Conservation (phyloP, 176 grass and related monocot genomes). For the Secale cereale region DNA sequence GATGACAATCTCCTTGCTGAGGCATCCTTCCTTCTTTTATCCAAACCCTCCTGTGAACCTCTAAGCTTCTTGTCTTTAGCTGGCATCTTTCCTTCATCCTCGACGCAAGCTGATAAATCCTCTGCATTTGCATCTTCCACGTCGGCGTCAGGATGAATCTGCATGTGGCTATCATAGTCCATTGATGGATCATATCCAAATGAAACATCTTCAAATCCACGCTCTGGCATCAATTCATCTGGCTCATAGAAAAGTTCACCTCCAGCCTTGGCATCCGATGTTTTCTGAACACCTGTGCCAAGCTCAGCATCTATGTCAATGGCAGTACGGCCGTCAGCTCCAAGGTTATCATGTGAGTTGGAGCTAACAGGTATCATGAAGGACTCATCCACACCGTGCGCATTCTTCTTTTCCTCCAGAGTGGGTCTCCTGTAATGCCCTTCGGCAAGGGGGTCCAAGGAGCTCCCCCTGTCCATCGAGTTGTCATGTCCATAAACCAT, state of each 20-base stretch:
- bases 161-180: conserved; percentile 76
- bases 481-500: conserved; percentile 74
- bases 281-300: conserved; percentile 26
- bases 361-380: conserved; percentile 83
- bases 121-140: conserved; percentile 45
- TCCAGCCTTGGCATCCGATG: conserved; percentile 43
- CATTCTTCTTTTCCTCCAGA: conserved; percentile 32
- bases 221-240: conserved; percentile 79
- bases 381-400: conserved; percentile 57
- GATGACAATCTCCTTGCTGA: conserved; percentile 46
- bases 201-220: conserved; percentile 48
- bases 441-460: conserved; percentile 75
- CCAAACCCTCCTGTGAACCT: conserved; percentile 58
- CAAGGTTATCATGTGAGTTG: conserved; percentile 44
- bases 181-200: conserved; percentile 84
- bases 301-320: conserved; percentile 88
- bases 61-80: conserved; percentile 67
- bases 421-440: conserved; percentile 36
- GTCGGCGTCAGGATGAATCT: conserved; percentile 37
- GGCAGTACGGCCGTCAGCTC: conserved; percentile 41
- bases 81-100: conserved; percentile 51
- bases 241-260: conserved; percentile 79
- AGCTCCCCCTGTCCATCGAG: conserved; percentile 42
- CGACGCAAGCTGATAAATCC: conserved; percentile 31
- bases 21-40: conserved; percentile 79